These are phyloP conservation scores for Dendrothele bispora DNA, from an alignment of 768 basidiomycete species.

Conservation along the genomic window DNA sequence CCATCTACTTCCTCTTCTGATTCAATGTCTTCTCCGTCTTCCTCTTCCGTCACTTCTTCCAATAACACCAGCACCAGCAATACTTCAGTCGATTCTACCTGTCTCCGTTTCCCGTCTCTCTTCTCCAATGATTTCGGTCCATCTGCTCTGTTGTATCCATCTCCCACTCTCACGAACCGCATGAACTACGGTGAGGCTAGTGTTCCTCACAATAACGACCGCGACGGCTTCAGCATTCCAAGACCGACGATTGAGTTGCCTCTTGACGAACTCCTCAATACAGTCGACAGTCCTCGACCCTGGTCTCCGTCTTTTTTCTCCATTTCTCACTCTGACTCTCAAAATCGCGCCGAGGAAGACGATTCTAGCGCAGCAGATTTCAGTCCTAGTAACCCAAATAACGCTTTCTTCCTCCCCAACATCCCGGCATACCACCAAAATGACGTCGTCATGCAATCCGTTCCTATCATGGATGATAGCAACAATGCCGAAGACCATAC, in stretches of 20 bases:
- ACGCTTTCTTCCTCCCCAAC: not conserved
- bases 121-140: conserved; percentile 80
- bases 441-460: conserved; percentile 8
- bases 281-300: conserved; percentile 36
- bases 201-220: conserved; percentile 28
- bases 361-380: not conserved
- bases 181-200: conserved; percentile 72
- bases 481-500: too few species aligned
- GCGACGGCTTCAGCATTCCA: conserved; percentile 56
- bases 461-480: too few species aligned
- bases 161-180: conserved; percentile 64
- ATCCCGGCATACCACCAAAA: not conserved
- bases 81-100: conserved; percentile 19
- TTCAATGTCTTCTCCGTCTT: not conserved
- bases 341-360: conserved; percentile 11
- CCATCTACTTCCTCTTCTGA: too few species aligned
- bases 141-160: conserved; percentile 66
- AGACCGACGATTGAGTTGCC: conserved; percentile 86
- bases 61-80: too few species aligned
- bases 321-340: not conserved
- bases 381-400: conserved; percentile 2
- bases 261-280: conserved; percentile 76
- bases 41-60: not conserved
- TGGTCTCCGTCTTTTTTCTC: conserved; percentile 13
- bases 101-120: conserved; percentile 70